Evolutionary conservation across 805 yeast species (phyloP).

Genomic region (Yarrowia divulgata): DNA sequence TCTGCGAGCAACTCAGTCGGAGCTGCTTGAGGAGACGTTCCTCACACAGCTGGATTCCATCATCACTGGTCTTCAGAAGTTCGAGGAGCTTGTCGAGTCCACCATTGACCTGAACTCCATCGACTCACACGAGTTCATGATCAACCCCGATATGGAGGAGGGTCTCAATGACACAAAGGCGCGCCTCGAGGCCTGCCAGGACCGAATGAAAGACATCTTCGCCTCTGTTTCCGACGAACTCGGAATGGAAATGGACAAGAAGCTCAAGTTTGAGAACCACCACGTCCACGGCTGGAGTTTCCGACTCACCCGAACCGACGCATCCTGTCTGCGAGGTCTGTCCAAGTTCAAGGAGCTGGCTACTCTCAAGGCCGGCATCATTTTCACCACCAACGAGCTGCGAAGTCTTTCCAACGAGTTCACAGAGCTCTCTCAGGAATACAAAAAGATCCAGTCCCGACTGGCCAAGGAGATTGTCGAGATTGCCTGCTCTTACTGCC

Average conservation of each 20-base stretch:
- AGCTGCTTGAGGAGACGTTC: slow-evolving; percentile 60
- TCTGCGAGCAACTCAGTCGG: slow-evolving; percentile 56
- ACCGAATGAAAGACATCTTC: slow-evolving; percentile 56
- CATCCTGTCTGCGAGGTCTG: slow-evolving; percentile 72
- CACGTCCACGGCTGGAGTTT: slow-evolving; percentile 93
- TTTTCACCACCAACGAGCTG: slow-evolving; percentile 77
- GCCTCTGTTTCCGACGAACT: slow-evolving; percentile 72
- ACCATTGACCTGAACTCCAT: slow-evolving; percentile 87
- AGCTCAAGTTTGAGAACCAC: slow-evolving; percentile 87
- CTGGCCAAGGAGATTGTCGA: slow-evolving; percentile 83
- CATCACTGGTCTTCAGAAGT: slow-evolving; percentile 61
- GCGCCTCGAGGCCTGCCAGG: slow-evolving; percentile 62
- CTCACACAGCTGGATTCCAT: slow-evolving; percentile 52
- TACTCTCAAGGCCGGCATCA: slow-evolving; percentile 95
- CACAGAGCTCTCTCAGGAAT: slow-evolving; percentile 65
- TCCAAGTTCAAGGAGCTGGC: slow-evolving; percentile 75
- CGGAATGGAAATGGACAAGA: slow-evolving; percentile 82
- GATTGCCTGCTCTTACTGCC: slow-evolving; percentile 81
- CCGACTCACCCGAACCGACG: slow-evolving; percentile 87
- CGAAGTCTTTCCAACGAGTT: slow-evolving; percentile 66
- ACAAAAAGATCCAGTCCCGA: slow-evolving; percentile 75
- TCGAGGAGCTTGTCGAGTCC: slow-evolving; percentile 87
- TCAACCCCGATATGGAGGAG: slow-evolving; percentile 90
- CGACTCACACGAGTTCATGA: slow-evolving; percentile 81
- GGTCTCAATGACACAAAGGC: slow-evolving; percentile 66